A percentile compares a stretch with the other conserved stretches of the same genome.
These are phyloP conservation scores for Balakata baccata DNA, from an alignment of 345 rosid genomes.

Conservation along the genomic window DNA sequence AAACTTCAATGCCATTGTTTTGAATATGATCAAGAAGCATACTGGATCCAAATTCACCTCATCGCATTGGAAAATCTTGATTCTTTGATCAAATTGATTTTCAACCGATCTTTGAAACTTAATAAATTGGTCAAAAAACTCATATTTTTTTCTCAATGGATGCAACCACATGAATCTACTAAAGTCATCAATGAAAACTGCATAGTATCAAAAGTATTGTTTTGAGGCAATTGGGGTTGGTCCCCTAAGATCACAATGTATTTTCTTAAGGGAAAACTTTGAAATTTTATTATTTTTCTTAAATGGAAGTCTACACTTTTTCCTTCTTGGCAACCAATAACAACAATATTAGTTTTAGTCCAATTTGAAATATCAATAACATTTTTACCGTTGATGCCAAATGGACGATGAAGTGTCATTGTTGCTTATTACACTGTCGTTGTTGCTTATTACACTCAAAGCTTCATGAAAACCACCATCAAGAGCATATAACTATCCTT, in stretches of 20 bases:
- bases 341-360: not conserved
- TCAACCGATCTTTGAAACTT: too few relatives aligned
- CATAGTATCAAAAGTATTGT: too few relatives aligned
- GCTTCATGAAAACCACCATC: not conserved
- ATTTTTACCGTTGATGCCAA: not conserved
- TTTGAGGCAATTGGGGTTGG: too few relatives aligned
- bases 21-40: not conserved
- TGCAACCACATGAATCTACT: too few relatives aligned
- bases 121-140: too few relatives aligned
- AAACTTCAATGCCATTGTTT: not conserved
- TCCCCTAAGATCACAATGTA: too few relatives aligned
- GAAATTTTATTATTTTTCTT: too few relatives aligned
- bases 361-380: not conserved
- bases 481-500: not conserved
- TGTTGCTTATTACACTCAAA: constrained; percentile 3
- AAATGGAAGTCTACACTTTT: not conserved
- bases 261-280: too few relatives aligned
- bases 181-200: too few relatives aligned
- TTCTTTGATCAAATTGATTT: too few relatives aligned
- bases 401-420: not conserved
- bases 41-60: not conserved
- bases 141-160: too few relatives aligned
- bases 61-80: not conserved
- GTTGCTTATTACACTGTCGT: too few relatives aligned
- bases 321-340: not conserved